Evolutionary conservation across 805 yeast genomes (phyloP).

Genomic region (Suhomyces prunicola): DNA sequence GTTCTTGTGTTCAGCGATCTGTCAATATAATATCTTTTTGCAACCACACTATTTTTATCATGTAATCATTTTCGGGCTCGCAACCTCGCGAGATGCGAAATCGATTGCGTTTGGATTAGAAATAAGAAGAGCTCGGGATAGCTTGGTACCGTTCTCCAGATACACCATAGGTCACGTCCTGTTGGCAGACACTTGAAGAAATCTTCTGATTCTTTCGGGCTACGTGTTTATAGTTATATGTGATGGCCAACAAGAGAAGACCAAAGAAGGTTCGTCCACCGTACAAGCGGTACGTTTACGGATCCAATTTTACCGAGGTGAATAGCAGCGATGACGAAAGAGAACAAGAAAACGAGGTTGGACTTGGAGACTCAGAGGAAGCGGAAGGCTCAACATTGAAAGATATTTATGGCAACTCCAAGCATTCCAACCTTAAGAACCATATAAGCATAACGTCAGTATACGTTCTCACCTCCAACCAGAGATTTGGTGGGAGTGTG

Average conservation of each 20-base stretch:
- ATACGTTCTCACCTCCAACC: slow-evolving; percentile 30
- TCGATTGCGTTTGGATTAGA: not conserved
- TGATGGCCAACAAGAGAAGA: slow-evolving; percentile 79
- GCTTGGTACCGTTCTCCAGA: not conserved
- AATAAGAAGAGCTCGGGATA: not conserved
- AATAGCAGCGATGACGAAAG: slow-evolving; percentile 26
- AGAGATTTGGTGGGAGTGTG: slow-evolving; percentile 19
- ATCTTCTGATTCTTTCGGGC: not conserved
- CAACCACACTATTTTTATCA: not conserved
- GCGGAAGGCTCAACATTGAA: not conserved
- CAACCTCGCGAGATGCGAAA: not conserved
- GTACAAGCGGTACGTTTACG: slow-evolving; percentile 69
- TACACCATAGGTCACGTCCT: not conserved
- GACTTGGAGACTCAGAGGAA: slow-evolving; percentile 7
- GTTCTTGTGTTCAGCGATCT: not conserved
- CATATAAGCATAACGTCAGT: slow-evolving; percentile 29
- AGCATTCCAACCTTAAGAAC: slow-evolving; percentile 23
- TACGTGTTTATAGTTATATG: not conserved
- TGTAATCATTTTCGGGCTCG: not conserved
- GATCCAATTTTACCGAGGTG: slow-evolving; percentile 30
- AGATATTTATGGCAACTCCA: slow-evolving; percentile 19
- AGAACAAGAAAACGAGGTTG: slow-evolving; percentile 18
- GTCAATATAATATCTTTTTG: not conserved
- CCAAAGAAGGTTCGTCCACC: slow-evolving; percentile 82
- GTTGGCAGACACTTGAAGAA: not conserved